Conservation (phyloP, 2,329 filamentous ascomycete genomes). For the Orbilia brochopaga region DNA sequence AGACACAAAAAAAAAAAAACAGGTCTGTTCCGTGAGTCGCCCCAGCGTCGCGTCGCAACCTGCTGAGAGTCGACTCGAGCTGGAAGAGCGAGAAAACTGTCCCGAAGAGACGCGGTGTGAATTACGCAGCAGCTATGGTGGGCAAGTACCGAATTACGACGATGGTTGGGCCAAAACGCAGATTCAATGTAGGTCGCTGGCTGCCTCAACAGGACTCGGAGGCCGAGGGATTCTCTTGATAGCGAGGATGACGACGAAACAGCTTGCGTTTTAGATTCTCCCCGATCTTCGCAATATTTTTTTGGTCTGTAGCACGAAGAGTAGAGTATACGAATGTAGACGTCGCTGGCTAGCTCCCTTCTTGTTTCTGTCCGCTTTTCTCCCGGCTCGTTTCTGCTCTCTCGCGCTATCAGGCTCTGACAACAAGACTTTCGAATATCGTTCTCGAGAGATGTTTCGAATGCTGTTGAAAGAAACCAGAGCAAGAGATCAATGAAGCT, state of each 20-base stretch:
- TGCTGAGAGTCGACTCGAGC: conserved; percentile 37
- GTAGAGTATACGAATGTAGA: conserved; percentile 19
- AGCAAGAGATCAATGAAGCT: no score
- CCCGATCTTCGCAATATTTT: conserved; percentile 30
- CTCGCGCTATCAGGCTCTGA: conserved; percentile 22
- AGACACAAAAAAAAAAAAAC: background rate
- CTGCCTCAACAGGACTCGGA: conserved; percentile 13
- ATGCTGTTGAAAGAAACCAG: conserved; percentile 22
- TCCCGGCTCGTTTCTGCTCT: conserved; percentile 27
- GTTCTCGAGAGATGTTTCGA: conserved; percentile 24
- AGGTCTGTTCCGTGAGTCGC: background rate
- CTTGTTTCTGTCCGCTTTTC: no score
- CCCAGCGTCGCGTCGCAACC: background rate
- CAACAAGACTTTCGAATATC: conserved; percentile 42
- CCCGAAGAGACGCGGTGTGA: conserved; percentile 38
- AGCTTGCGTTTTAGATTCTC: conserved; percentile 39
- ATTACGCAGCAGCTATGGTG: conserved; percentile 38
- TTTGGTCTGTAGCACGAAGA: conserved; percentile 28
- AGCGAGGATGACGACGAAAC: conserved; percentile 44
- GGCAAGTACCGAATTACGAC: conserved; percentile 43
- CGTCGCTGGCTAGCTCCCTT: conserved; percentile 20
- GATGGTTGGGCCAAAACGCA: conserved; percentile 49
- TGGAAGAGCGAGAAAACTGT: background rate
- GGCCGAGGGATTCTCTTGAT: conserved; percentile 20
- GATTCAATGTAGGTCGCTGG: conserved; percentile 31